Percentiles rank a stretch among this genome's conserved stretches.
These are phyloP conservation scores for Mortierella alpina DNA, from an alignment of 192 early-diverging fungal species.

Conservation along the genomic window DNA sequence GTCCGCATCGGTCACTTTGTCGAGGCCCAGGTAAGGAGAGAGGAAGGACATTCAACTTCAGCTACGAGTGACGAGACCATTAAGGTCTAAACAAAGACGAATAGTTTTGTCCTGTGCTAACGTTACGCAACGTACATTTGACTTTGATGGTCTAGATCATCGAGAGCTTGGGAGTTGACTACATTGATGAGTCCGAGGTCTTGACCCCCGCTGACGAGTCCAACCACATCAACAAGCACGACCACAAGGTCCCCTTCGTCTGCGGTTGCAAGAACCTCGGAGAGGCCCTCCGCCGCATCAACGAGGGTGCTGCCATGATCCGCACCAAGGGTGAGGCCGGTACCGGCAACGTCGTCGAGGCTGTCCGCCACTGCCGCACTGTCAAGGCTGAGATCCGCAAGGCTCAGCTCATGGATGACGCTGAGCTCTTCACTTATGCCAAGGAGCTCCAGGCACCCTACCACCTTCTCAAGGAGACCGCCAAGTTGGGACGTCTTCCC, in stretches of 20 bases:
- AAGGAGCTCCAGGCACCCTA: constrained; percentile 96
- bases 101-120: background rate
- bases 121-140: background rate
- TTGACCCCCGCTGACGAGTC: constrained; percentile 95
- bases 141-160: constrained; percentile 72
- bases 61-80: background rate
- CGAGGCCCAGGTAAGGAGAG: constrained; percentile 81
- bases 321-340: constrained; percentile 99
- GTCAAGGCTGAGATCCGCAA: constrained; percentile 88
- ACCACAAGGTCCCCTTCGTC: constrained; percentile 94
- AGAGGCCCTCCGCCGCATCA: constrained; percentile 95
- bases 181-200: constrained; percentile 98
- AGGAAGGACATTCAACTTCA: background rate
- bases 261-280: constrained; percentile 98
- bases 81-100: background rate
- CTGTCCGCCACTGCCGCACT: constrained; percentile 95
- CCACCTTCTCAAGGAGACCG: constrained; percentile 91
- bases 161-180: constrained; percentile 90
- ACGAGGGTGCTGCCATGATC: constrained; percentile 98
- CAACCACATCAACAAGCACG: constrained; percentile 96
- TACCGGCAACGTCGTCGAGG: constrained; percentile 98
- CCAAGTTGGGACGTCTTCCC: constrained; percentile 88
- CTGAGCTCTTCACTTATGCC: constrained; percentile 94
- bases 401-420: constrained; percentile 84
- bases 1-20: constrained; percentile 99